Conservation (phyloP, 768 basidiomycete genomes). For the Mycena capillaripes region DNA sequence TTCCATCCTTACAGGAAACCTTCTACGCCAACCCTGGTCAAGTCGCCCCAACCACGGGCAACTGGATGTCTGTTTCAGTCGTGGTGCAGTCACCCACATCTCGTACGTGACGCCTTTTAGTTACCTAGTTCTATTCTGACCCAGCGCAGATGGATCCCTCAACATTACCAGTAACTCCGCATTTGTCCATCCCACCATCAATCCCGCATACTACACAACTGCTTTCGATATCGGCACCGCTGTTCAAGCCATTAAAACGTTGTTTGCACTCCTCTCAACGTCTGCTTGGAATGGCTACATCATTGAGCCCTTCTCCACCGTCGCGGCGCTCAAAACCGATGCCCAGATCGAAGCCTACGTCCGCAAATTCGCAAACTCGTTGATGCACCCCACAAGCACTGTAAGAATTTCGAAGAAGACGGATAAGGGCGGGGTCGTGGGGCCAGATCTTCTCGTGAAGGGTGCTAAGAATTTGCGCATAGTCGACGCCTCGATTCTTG, state of each 20-base stretch:
- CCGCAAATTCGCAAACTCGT: not conserved
- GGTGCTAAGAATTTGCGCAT: conserved; percentile 19
- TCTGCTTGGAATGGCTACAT: conserved; percentile 18
- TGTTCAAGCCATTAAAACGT: conserved; percentile 7
- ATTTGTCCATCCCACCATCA: conserved; percentile 27
- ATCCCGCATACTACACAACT: conserved; percentile 25
- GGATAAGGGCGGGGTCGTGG: conserved; percentile 22
- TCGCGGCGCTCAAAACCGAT: conserved; percentile 13
- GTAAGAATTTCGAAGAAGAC: conserved; percentile 19
- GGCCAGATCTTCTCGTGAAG: conserved; percentile 23
- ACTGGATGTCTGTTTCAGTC: conserved; percentile 23
- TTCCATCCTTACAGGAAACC: not conserved
- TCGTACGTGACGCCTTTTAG: not conserved
- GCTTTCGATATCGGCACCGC: conserved; percentile 28
- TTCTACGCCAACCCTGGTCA: conserved; percentile 14
- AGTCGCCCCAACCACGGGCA: conserved; percentile 13
- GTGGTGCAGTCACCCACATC: conserved; percentile 31
- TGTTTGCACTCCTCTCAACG: conserved; percentile 13
- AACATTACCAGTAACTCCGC: conserved; percentile 13
- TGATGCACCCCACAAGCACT: conserved; percentile 24
- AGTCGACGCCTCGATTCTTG: conserved; percentile 34
- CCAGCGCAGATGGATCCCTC: conserved; percentile 12
- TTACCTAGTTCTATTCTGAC: not conserved
- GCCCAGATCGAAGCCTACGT: conserved; percentile 23
- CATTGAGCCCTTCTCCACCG: conserved; percentile 2